A percentile compares a stretch with the other conserved stretches of the same genome.
Conservation (phyloP, 192 early-diverging fungal genomes). For the Piromyces sp. region DNA sequence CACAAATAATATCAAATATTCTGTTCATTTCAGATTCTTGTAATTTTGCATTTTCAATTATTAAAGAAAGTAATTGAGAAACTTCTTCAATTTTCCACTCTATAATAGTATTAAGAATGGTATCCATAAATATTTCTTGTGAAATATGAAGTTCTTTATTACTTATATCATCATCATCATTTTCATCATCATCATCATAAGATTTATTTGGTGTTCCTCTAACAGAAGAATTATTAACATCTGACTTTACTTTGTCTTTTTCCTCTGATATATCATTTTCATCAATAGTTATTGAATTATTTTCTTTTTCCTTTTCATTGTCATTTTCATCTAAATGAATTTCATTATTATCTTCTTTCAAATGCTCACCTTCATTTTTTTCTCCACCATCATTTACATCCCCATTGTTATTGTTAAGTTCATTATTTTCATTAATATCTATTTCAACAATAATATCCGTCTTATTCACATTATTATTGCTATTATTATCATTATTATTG, state of each 20-base stretch:
- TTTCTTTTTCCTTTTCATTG: background rate
- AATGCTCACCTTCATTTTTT: background rate
- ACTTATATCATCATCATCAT: background rate
- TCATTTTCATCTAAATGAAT: background rate
- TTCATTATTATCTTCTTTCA: background rate
- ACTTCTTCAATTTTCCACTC: background rate
- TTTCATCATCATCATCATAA: background rate
- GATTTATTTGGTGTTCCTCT: background rate
- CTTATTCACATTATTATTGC: too few relatives aligned
- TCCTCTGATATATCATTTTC: too few relatives aligned
- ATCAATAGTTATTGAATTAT: too few relatives aligned
- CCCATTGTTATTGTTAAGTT: background rate
- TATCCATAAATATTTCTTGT: background rate
- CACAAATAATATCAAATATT: background rate
- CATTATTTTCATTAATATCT: background rate
- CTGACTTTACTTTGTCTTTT: too few relatives aligned
- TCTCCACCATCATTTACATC: background rate
- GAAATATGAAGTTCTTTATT: background rate
- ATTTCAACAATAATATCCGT: background rate
- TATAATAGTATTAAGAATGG: background rate
- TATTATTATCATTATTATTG: background rate
- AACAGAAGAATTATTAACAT: too few relatives aligned
- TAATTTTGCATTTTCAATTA: background rate
- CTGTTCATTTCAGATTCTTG: background rate
- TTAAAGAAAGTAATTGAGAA: background rate